Base-by-base conservation (phyloP, 1,139 yeast species). In the Debaryomycetaceae sp. region DNA sequence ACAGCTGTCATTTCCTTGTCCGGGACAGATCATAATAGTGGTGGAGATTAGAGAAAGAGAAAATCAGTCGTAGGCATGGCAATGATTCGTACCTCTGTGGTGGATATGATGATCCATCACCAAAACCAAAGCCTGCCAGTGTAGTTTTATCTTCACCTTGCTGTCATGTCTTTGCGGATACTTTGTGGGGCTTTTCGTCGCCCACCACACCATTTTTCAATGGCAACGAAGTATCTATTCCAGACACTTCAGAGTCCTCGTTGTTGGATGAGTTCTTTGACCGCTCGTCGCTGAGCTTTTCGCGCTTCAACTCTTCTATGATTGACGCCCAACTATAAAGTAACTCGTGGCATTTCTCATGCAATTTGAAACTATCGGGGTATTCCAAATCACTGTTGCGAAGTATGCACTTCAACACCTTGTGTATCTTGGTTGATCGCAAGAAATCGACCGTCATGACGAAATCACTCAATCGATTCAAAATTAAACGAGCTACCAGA, bases 371-470 rank as follows among this genome's bases (percentile, higher is more conserved):
- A 40, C 71, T 69, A 34, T 68, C 67, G 16, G 67, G 59, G 36
- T 64, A 65, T 38, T 58, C 68, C 44, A 70, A 57, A 28, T 57
- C 57, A 24, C 56, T 58, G 38, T 64, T 63, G 38, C 58, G 61
- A 34, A 64, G 45, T 25, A 72, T 70, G 38, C 74, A 71, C 46
- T 65, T 70, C 39, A 72, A 50, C 2, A 73, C 78, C 47, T 73
- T 73, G 44, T 73, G 78, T 33, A 73, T 56, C 43, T 71, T 73
- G 13, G 78, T 69, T 58, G 56, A 71, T 54, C 51, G 71, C 38
- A 73, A 56, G 35, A 70, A 53, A n/a, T 73, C 76, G 30, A 74
- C 71, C 28, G 71, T 75, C 15, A 80, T 75, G 1, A 73, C 65
- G 38, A 70, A 68, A 18, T 62, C 68, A 45, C 47, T 71, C 44